Conservation (phyloP, 495 filamentous ascomycete species). For the Aspergillus incahuasiensis region DNA sequence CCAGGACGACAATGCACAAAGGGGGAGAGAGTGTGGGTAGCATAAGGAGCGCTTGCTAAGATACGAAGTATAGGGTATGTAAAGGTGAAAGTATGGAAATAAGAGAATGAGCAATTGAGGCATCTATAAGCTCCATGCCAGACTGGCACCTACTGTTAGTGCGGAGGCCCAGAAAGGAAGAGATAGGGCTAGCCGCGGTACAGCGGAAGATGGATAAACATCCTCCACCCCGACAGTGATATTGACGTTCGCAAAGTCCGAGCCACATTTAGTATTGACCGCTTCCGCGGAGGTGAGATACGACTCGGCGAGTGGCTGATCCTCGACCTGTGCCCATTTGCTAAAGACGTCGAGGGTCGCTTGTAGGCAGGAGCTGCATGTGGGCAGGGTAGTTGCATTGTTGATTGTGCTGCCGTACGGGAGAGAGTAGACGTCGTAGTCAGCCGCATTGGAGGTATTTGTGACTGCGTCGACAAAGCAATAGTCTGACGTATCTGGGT, state of each 20-base stretch:
- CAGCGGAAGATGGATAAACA: conserved; percentile 12
- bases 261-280: conserved; percentile 63
- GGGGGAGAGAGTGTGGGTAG: not conserved
- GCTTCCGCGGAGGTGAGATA: conserved; percentile 61
- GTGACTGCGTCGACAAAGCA: conserved; percentile 82
- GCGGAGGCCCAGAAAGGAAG: not conserved
- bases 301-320: conserved; percentile 50
- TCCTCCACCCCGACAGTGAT: conserved; percentile 40
- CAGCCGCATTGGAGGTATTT: conserved; percentile 60
- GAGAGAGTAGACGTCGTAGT: conserved; percentile 77
- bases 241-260: conserved; percentile 55
- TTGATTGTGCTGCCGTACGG: conserved; percentile 71
- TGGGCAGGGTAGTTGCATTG: conserved; percentile 55
- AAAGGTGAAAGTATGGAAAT: conserved; percentile 6
- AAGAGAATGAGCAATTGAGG: conserved; percentile 7
- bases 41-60: not conserved
- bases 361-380: conserved; percentile 64
- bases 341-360: conserved; percentile 68
- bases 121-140: conserved; percentile 4
- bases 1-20: conserved; percentile 2
- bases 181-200: not conserved
- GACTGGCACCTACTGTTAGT: not conserved
- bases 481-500: conserved; percentile 34
- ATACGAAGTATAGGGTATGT: not conserved
- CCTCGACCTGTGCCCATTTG: conserved; percentile 52